Base-by-base conservation (phyloP, 805 yeast genomes). In the Starmerella stigmatis region DNA sequence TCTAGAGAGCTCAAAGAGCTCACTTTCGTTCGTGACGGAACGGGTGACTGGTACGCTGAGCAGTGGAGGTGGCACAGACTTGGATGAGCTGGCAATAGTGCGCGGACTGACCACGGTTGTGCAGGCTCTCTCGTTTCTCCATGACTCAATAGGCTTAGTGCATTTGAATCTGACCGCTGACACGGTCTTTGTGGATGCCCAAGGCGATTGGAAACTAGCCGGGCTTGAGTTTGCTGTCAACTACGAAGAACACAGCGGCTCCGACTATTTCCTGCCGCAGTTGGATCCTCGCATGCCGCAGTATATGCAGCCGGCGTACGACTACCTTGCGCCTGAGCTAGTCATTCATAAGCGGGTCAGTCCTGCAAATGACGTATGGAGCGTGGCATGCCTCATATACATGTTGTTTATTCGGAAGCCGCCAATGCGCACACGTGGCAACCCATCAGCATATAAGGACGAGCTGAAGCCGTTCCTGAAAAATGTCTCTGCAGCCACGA, bases 151-250 rank as follows among this genome's bases (percentile, higher is more conserved):
- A 17, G 72, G 78, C 22, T 73, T 77, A 22, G 80, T 83, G 6
- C 95, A 89, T 64, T 61, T 83, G 52, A 83, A 86, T 52, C 53
- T 92, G 27, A 78, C 78, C 51, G 98, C 98, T 1, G 66, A 73
- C 8, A 75, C 94, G 0, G 70, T 92, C 1, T 74, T 81, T 46
- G 73, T 89, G 16, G 88, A 82, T 53, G 81, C 77, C 13, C 62
- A 63, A 45, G 88, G 94, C 4, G 97, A 92, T 64, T 92, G 98
- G 97, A 92, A 89, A 61, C 60, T 92, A 2, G 73, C 82, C 6
- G 96, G 96, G 0, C 71, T 92, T 48, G 79, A 74, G 42, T 64
- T 74, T 41, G 50, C 60, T 4, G 66, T 65, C 41, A 74, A 65
- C 57, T 73, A 65, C 60, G 74, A 68, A 57, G 83, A 67, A 53